Evolutionary conservation across 179 eudicot species (phyloP), one percentile per base, ranked within the genome.

Genomic region (Vitellaria paradoxa): DNA sequence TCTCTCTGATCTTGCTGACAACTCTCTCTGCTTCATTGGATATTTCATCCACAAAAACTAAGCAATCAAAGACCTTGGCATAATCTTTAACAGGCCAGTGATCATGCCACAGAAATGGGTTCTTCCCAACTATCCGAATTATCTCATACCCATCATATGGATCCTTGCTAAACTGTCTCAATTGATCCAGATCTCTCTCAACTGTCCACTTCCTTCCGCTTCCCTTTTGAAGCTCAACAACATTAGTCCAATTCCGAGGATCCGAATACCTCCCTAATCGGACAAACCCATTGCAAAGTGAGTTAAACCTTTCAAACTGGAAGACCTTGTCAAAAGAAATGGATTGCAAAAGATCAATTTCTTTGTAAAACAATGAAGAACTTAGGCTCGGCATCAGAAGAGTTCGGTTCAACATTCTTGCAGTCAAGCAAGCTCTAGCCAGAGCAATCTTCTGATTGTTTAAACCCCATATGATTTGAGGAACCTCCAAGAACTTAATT

Each of bases 31-130:
- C 99, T 87, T 94, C 6, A 89, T 95, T 78, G 37, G 37, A 30
- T 30, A 30, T 30, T 30, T 30, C 37, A 30, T 30, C 37, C 37
- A 30, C 37, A 30, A 95, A 88, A 79, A 87, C 91, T 74, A 95
- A 82, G 82, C 97, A 93, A 77, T 91, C 92, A 18, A 95, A 95
- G 14, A 93, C 81, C 84, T 77, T 88, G 20, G 95, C 99, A 66
- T 95, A 95, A 81, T 95, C 97, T 69, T 81, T 84, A 46, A 84
- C 88, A 45, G 97, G 91, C 99, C 99, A 95, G 77, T 95, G 97
- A 87, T 95, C 99, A 74, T 95, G 92, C 99, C 99, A 95, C 81
- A 95, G 80, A 83, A 95, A 95, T 3, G 97, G 97, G 80, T 95
- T 93, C 81, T 93, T 93, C 6, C 97, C 99, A 65, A 81, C 79